Evolutionary conservation across 2,329 filamentous ascomycete species (phyloP).

Genomic region (Plenodomus lindquistii): DNA sequence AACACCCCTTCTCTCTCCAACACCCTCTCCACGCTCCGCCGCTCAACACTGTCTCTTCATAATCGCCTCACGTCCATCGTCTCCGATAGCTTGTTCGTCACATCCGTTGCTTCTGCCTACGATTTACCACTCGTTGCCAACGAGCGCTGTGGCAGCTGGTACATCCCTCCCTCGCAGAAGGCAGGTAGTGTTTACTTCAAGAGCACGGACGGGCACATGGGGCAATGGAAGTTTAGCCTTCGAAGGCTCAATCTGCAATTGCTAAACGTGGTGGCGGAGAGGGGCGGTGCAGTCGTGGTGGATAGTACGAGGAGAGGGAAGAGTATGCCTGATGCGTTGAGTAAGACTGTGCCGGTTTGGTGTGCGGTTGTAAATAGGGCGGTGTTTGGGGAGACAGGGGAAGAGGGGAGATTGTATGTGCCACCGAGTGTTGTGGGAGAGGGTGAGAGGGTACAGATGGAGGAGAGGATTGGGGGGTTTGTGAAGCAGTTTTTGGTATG

Average conservation of each 20-base stretch:
- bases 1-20: constrained; percentile 67
- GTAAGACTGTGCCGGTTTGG: constrained; percentile 94
- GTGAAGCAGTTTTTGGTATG: constrained; percentile 54
- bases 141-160: constrained; percentile 96
- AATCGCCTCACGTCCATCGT: constrained; percentile 83
- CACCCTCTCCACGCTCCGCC: constrained; percentile 72
- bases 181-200: constrained; percentile 88
- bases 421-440: constrained; percentile 72
- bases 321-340: constrained; percentile 92
- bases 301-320: constrained; percentile 94
- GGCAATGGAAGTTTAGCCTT: constrained; percentile 88
- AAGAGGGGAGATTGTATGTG: constrained; percentile 59
- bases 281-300: constrained; percentile 82
- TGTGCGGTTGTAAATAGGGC: constrained; percentile 80
- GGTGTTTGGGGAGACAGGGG: constrained; percentile 67
- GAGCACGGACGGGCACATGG: constrained; percentile 91
- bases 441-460: constrained; percentile 81
- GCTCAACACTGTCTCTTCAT: constrained; percentile 73
- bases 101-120: constrained; percentile 60
- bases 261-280: constrained; percentile 65
- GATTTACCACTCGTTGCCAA: constrained; percentile 80
- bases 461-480: constrained; percentile 61
- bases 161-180: constrained; percentile 70
- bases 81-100: constrained; percentile 75
- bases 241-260: constrained; percentile 84